Evolutionary conservation across 805 yeast genomes (phyloP).

Genomic region (Diddensiella transvaalensis): DNA sequence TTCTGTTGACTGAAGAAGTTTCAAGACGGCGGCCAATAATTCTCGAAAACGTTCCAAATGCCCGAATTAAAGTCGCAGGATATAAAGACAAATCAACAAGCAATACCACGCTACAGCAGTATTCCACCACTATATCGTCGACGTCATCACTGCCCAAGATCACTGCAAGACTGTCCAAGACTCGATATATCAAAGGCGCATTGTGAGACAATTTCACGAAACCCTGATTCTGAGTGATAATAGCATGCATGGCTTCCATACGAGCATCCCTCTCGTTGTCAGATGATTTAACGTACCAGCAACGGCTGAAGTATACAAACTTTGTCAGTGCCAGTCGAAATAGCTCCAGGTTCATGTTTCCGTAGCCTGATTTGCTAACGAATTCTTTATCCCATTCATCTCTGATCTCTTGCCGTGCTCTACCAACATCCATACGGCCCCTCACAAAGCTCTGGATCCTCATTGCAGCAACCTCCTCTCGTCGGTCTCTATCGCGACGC

Average conservation of each 20-base stretch:
- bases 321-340: background rate
- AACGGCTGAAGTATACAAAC: background rate
- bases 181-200: background rate
- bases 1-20: background rate
- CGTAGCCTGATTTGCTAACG: constrained; percentile 3
- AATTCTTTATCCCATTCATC: constrained; percentile 30
- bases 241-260: background rate
- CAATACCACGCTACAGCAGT: background rate
- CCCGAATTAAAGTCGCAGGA: background rate
- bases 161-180: background rate
- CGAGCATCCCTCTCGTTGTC: background rate
- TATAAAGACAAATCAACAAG: background rate
- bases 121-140: background rate
- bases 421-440: constrained; percentile 36
- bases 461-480: constrained; percentile 46
- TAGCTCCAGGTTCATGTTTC: background rate
- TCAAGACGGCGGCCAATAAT: background rate
- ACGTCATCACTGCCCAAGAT: background rate
- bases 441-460: constrained; percentile 50
- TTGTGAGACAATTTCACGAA: background rate
- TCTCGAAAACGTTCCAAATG: background rate
- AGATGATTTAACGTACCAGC: background rate
- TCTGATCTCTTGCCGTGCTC: constrained; percentile 31
- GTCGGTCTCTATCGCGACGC: constrained; percentile 55
- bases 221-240: background rate